Evolutionary conservation across 2,329 filamentous ascomycete species (phyloP).

Genomic region (Thelonectria blattea): DNA sequence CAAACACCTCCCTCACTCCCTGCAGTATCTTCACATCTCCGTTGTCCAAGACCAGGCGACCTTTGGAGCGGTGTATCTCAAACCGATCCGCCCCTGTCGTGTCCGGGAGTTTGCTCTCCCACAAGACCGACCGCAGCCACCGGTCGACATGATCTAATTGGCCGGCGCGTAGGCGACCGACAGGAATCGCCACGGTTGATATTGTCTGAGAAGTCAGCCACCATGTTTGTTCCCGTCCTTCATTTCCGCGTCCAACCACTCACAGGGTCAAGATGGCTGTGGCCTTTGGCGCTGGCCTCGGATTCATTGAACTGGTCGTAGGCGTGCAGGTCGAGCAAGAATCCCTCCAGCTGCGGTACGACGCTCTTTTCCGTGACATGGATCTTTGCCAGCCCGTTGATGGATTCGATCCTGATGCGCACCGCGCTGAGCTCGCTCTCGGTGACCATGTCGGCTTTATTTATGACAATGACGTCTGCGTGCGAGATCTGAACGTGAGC

Average conservation of each 20-base stretch:
- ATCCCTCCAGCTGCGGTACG: conserved; percentile 82
- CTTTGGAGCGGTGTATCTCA: conserved; percentile 90
- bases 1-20: conserved; percentile 91
- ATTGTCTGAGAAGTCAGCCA: conserved; percentile 66
- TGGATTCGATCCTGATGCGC: conserved; percentile 74
- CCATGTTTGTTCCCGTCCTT: neutral
- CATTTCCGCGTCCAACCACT: conserved; percentile 38
- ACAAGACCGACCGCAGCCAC: conserved; percentile 84
- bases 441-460: conserved; percentile 87
- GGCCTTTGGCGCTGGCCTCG: conserved; percentile 75
- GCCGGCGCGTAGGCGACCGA: conserved; percentile 63
- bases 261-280: conserved; percentile 90
- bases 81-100: conserved; percentile 53
- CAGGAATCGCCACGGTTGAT: conserved; percentile 76
- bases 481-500: conserved; percentile 97
- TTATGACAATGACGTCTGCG: conserved; percentile 92
- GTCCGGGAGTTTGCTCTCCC: conserved; percentile 72
- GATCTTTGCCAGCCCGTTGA: conserved; percentile 88
- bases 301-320: conserved; percentile 83
- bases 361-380: conserved; percentile 80
- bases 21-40: conserved; percentile 80
- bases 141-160: conserved; percentile 72
- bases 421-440: conserved; percentile 72
- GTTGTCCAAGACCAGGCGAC: conserved; percentile 69
- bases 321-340: conserved; percentile 88